Evolutionary conservation across 1,284 basidiomycete species (phyloP).

Genomic region (Peniophora sp.): DNA sequence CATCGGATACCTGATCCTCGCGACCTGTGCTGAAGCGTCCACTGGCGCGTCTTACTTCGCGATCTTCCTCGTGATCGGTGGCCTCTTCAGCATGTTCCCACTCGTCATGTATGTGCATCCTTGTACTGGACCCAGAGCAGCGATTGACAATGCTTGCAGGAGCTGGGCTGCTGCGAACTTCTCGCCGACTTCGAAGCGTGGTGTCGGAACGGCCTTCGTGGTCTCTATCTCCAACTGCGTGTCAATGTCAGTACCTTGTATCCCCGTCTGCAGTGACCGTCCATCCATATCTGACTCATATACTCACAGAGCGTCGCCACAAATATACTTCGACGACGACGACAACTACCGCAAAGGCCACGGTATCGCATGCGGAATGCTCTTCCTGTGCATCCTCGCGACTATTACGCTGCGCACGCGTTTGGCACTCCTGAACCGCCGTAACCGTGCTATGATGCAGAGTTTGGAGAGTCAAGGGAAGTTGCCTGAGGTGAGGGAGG

Average conservation of each 20-base stretch:
- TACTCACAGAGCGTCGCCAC: slow-evolving; percentile 39
- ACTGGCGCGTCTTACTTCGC: slow-evolving; percentile 49
- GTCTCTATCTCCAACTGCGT: slow-evolving; percentile 49
- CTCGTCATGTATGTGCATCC: slow-evolving; percentile 38
- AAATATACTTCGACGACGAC: slow-evolving; percentile 46
- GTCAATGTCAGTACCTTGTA: slow-evolving; percentile 34
- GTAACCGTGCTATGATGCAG: slow-evolving; percentile 21
- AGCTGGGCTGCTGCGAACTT: slow-evolving; percentile 52
- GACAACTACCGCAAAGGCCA: slow-evolving; percentile 44
- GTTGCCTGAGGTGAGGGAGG: slow-evolving; percentile 14
- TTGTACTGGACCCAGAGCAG: neutral
- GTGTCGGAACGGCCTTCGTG: slow-evolving; percentile 50
- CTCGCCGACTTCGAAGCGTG: slow-evolving; percentile 48
- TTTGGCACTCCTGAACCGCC: slow-evolving; percentile 29
- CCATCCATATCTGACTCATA: neutral
- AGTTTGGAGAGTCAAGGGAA: slow-evolving; percentile 22
- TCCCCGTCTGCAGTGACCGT: no score
- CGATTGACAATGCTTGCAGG: slow-evolving; percentile 21
- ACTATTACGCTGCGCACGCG: slow-evolving; percentile 35
- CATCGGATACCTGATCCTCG: slow-evolving; percentile 44
- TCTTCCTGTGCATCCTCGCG: slow-evolving; percentile 30
- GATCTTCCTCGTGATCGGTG: slow-evolving; percentile 45
- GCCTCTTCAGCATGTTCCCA: slow-evolving; percentile 47
- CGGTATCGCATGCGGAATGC: slow-evolving; percentile 42
- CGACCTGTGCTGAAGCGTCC: slow-evolving; percentile 39